These are phyloP conservation scores for Pugionium dolabratum DNA, from an alignment of 345 rosid genomes.

Conservation along the genomic window DNA sequence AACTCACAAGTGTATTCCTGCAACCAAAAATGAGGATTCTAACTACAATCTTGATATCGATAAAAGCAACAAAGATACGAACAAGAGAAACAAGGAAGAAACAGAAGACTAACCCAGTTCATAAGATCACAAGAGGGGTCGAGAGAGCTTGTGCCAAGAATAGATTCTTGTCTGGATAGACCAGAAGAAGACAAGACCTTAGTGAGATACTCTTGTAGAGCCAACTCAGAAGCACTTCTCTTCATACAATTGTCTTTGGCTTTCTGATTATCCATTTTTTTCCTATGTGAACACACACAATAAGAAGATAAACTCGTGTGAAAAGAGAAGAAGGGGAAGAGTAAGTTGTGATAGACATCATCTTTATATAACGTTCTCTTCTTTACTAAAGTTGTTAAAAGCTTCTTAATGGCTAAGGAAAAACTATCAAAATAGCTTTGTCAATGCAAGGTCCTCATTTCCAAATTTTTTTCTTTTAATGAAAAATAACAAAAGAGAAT, in stretches of 20 bases:
- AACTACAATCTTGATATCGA: too few relatives aligned
- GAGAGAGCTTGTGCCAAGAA: constrained; percentile 25
- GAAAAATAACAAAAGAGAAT: constrained; percentile 29
- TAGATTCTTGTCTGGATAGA: constrained; percentile 20
- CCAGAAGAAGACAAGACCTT: constrained; percentile 31
- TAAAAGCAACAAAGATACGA: too few relatives aligned
- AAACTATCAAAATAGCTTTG: constrained; percentile 24
- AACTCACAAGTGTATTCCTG: too few relatives aligned
- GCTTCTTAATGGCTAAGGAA: constrained; percentile 44
- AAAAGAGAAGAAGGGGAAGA: constrained; percentile 22
- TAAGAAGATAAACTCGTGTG: not conserved
- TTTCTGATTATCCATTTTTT: constrained; percentile 27
- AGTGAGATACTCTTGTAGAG: constrained; percentile 44
- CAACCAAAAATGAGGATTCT: too few relatives aligned
- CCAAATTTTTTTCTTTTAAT: constrained; percentile 24
- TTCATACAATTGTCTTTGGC: constrained; percentile 38
- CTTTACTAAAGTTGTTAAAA: constrained; percentile 37
- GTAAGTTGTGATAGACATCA: constrained; percentile 35
- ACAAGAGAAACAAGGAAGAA: constrained; percentile 13
- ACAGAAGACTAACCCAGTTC: constrained; percentile 38
- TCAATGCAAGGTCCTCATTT: constrained; percentile 43
- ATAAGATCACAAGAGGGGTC: constrained; percentile 41
- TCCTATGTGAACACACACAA: not conserved
- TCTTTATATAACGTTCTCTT: constrained; percentile 33
- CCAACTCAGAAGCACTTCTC: constrained; percentile 61